phyloP scores from a whole-genome alignment of 2,329 filamentous ascomycete species.

The Cercospora sojina region DNA sequence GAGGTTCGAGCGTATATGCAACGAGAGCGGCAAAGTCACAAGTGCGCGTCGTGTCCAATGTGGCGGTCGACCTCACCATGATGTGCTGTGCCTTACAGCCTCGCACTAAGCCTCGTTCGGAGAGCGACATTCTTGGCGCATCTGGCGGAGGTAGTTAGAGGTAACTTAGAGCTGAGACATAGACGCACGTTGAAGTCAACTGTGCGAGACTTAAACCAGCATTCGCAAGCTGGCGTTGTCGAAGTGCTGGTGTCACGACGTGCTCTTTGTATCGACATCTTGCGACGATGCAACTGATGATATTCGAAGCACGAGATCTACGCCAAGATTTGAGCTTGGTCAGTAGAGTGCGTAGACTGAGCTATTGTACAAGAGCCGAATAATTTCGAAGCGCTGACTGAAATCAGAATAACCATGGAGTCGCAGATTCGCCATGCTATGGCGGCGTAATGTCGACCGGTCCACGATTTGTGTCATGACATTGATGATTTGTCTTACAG shows the following conservation, averaged over 20 bases:
- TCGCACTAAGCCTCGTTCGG: not conserved
- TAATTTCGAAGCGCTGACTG: conserved; percentile 23
- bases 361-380: conserved; percentile 6
- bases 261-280: not conserved
- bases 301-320: not conserved
- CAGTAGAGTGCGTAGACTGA: not conserved
- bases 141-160: not conserved
- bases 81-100: not conserved
- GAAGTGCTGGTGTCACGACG: not conserved
- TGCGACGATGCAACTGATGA: not conserved
- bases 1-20: not conserved
- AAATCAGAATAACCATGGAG: conserved; percentile 24
- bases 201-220: not conserved
- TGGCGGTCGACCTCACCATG: not conserved
- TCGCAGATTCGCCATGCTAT: conserved; percentile 23
- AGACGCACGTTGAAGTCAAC: not conserved
- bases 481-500: conserved; percentile 9
- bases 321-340: not conserved
- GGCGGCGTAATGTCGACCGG: conserved; percentile 8
- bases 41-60: not conserved
- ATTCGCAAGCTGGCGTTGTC: not conserved
- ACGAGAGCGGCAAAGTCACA: not conserved
- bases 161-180: not conserved
- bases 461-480: conserved; percentile 14
- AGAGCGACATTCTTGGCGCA: not conserved